Percentiles rank a stretch among this genome's conserved stretches.
These are phyloP conservation scores for Paracoccidioides lutzii DNA, from an alignment of 2,329 filamentous ascomycete species.

Conservation along the genomic window DNA sequence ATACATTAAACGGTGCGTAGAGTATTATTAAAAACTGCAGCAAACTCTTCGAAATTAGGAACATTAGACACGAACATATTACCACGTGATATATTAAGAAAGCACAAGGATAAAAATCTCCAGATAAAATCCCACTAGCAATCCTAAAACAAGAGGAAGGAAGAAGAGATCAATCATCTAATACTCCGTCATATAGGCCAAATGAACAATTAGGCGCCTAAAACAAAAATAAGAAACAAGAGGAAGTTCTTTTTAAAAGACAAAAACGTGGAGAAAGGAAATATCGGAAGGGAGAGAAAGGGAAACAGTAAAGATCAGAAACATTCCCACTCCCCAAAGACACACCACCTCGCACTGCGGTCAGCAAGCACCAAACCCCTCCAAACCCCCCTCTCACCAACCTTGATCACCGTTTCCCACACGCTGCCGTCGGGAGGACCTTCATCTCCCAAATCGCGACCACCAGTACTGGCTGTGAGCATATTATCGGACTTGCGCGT, in stretches of 20 bases:
- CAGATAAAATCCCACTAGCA: too few relatives aligned
- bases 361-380: slow-evolving; percentile 52
- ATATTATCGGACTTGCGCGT: slow-evolving; percentile 37
- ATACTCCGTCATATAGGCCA: too few relatives aligned
- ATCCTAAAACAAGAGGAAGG: too few relatives aligned
- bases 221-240: too few relatives aligned
- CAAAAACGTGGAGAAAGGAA: neutral
- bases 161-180: too few relatives aligned
- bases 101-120: too few relatives aligned
- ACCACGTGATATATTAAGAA: too few relatives aligned
- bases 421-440: slow-evolving; percentile 39
- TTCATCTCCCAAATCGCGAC: slow-evolving; percentile 24
- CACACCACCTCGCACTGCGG: slow-evolving; percentile 53
- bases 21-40: too few relatives aligned
- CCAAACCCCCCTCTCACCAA: slow-evolving; percentile 51
- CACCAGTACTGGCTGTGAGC: slow-evolving; percentile 20
- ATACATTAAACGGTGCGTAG: too few relatives aligned
- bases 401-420: slow-evolving; percentile 57
- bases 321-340: slow-evolving; percentile 57
- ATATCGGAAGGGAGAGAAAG: neutral
- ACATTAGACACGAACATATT: too few relatives aligned
- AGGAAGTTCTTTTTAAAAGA: neutral
- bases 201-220: too few relatives aligned
- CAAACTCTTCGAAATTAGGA: too few relatives aligned
- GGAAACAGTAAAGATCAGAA: slow-evolving; percentile 24